Conservation (phyloP, 2,329 filamentous ascomycete genomes). For the Colletotrichum horii region DNA sequence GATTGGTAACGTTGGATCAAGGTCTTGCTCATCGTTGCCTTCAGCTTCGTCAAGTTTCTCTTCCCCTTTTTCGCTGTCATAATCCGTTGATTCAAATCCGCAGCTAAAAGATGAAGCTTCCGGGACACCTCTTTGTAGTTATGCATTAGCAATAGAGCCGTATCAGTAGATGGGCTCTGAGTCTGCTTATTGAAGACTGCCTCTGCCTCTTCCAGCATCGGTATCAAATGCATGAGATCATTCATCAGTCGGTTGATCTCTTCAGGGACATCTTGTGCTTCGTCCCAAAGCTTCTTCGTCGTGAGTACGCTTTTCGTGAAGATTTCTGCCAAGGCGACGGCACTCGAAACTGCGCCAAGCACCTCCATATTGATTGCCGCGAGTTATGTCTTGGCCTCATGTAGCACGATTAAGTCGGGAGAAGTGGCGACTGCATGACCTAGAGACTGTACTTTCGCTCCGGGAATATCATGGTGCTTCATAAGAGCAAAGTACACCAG, state of each 20-base stretch:
- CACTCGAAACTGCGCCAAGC: not conserved
- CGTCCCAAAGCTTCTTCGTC: not conserved
- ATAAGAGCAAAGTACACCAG: not conserved
- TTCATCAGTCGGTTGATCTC: not conserved
- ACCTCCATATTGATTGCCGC: not conserved
- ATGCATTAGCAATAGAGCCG: not conserved
- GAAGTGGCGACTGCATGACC: not conserved
- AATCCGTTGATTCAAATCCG: not conserved
- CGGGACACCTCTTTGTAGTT: not conserved
- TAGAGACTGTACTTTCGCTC: not conserved
- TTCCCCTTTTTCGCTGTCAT: not conserved
- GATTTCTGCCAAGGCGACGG: not conserved
- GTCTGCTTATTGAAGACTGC: not conserved
- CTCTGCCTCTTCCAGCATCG: not conserved
- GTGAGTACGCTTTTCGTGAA: not conserved
- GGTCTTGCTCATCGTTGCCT: not conserved
- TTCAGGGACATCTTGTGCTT: not conserved
- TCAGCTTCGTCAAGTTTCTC: not conserved
- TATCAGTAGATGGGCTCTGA: not conserved
- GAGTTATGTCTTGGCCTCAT: accelerated
- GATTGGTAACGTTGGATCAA: accelerated
- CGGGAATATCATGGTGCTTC: accelerated
- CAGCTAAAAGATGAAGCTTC: not conserved
- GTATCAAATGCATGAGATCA: not conserved
- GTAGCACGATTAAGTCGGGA: accelerated